Evolutionary conservation across 148 eudicot species (phyloP), one percentile per base, ranked within the genome.

Genomic region (Chenopodium suecicum): DNA sequence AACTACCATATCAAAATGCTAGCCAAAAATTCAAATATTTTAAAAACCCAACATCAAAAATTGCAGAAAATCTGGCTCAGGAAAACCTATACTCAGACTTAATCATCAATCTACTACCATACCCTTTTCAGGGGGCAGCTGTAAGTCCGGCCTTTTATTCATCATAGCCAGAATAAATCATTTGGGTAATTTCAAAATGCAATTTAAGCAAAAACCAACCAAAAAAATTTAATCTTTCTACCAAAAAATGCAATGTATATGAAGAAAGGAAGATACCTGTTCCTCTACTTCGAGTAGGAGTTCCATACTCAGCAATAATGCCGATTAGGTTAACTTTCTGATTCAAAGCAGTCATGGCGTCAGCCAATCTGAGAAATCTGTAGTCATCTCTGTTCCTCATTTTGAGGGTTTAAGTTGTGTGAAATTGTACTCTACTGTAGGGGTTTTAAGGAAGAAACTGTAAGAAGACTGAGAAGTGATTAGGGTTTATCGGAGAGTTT

Each of bases 321-420:
- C 94, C 97, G 23, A 93, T 86, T 12, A 95, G 78, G 87, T 88
- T 92, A 19, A 93, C 97, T 50, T 44, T 86, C 82, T 92, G 97
- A 81, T 88, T 90, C 31, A 93, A 16, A 1, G 93, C 81, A 66
- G 84, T 22, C 6, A 79, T 58, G 13, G 96, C 97, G 67, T 95
- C 98, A 19, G 52, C 84, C 66, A 95, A 75, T 58, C 75, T 83
- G 8, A 93, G 80, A 50, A 84, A 88, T 32, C 78, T 86, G 85
- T 91, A 92, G 74, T 93, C 92, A 47, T 79, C 86, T 84, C 84
- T 87, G 1, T 81, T 77, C 37, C 74, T 67, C 83, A 73, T 85
- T 56, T 70, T 70, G 69, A 1, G 41, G 72, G 20, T 14, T 68
- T 68, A 2, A 37, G 32, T 2, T 13, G 41, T 1, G 44, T 13